Base-by-base conservation (phyloP, 257 asterid genomes). In the Gentiana straminea region DNA sequence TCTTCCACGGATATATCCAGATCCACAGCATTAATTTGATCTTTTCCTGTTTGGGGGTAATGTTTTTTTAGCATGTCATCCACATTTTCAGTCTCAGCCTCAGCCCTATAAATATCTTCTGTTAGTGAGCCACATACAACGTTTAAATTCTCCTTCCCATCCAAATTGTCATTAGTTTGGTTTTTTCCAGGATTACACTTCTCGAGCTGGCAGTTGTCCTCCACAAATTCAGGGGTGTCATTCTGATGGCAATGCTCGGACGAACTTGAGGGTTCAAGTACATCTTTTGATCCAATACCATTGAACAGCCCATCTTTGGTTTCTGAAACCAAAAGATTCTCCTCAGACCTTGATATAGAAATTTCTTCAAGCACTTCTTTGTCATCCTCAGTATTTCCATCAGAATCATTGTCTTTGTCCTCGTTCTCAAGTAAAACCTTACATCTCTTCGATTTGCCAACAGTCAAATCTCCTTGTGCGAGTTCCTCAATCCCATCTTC, bases 401-500 rank as follows among this genome's bases (percentile, higher is more conserved):
- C 73, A 60, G 65, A 53, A 69, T 70, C 84, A 59, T 54, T 64
- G 49, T 73, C 79, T 64, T 53, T 70, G 51, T 67, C 58, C 63
- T 71, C 84, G 66, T 73, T 73, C 56, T 41, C 76, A 64, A 55
- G 51, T 2, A 80, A 75, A 60, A 78, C 86, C 62, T 80, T 72
- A 1, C 73, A 80, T 61, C 82, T 75, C 71, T 75, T 76, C 33
- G 92, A 79, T 73, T 77, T 82, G 63, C 79, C 83, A 65, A 77
- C 74, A 46, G 79, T 78, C 5, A 79, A 73, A 58, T 70, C 71
- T 60, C 81, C 79, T 66, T 64, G 71, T 36, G 55, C 69, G 44
- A 43, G 10, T 15, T 8, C 71, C 63, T 68, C 79, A 62, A 75
- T 64, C 66, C 70, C 55, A 41, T 66, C 65, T 64, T 68, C 66